Base-by-base conservation (phyloP, 352 stramenopile genomes). In the Phytophthora crassamura region DNA sequence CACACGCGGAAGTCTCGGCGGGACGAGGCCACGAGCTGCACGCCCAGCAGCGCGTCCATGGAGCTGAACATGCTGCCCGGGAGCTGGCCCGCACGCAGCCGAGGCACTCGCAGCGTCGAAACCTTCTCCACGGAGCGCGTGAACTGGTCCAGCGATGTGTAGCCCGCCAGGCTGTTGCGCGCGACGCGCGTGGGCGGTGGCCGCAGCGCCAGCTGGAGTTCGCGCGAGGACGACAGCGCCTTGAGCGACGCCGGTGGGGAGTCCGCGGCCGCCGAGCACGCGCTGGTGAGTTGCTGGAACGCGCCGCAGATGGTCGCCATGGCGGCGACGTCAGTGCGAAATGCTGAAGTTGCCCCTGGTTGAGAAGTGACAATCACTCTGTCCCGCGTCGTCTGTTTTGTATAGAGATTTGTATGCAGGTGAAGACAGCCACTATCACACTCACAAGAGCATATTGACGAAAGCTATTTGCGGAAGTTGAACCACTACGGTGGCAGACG, bases 1-100 rank as follows among this genome's bases (percentile, higher is more conserved):
- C 78, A 83, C 25, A 73, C 80, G 38, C 82, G 78, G 68, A 82
- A 93, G 62, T 90, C 84, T 6, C 74, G 69, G 6, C 80, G 77
- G 10, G 69, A 77, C 11, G 84, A 93, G 30, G 78, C 67, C 40
- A 83, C 74, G 4, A 93, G 68, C 43, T 86, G 78, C 35, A 93
- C 51, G 18, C 84, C 84, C 22, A 93, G 55, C 15, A 77, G 52
- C 8, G 59, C 69, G 57, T 89, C 80, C 46, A 89, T 52, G 4
- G 78, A 78, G 65, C 67, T 87, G 46, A 70, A 83, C 69, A 79
- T 84, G 67, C 30, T 74, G 12, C 65, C 74, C 14, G 72, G 28
- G n/a, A 55, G 62, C 47, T 80, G 66, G 40, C 57, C 54, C 1
- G 51, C 35, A 2, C 47, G 59, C 54, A 74, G 41, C 28, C 63